Base-by-base conservation (phyloP, 306 rosid genomes). In the Quillaja saponaria region DNA sequence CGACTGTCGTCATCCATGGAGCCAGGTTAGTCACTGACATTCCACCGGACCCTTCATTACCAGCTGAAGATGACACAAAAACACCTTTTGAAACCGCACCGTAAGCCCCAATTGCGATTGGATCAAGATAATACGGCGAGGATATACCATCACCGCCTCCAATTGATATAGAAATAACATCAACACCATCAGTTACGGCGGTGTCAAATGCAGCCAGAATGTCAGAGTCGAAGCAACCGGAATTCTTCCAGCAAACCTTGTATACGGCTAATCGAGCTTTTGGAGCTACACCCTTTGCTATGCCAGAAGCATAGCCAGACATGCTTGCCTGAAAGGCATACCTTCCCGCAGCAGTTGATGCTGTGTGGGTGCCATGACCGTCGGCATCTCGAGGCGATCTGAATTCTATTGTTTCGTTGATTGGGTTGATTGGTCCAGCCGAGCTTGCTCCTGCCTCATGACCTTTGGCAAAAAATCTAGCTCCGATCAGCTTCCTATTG, bases 301-400 rank as follows among this genome's bases (percentile, higher is more conserved):
- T 78, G 3, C 97, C 97, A 0, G 91, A 45, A 14, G 97, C 97
- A 34, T 84, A 91, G 6, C 97, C 97, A 8, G 80, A 66, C 91
- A 91, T 76, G 77, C 68, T 91, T 0, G 97, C 97, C 48, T 73
- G 71, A 20, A 84, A 88, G 5, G 87, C 63, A 39, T 91, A 81
- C 13, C 95, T 66, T 3, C 97, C 97, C 0, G 90, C 90, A 0
- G 95, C 97, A 5, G 97, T 91, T 8, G 96, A 85, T 0, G 97
- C 97, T 3, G 97, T 91, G 71, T 91, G 97, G 7, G 95, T 88
- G 6, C 97, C 97, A 34, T 91, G 97, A 1, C 97, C 97, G 42
- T 91, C 97, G 16, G 96, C 90, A 19, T 88, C 97, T 40, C 97
- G 78, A 11, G 97, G 95, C 0, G 97, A 91, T 14, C 96, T 79